Evolutionary conservation across 169 alveolate species (phyloP).

Genomic region (Babesia sp.): DNA sequence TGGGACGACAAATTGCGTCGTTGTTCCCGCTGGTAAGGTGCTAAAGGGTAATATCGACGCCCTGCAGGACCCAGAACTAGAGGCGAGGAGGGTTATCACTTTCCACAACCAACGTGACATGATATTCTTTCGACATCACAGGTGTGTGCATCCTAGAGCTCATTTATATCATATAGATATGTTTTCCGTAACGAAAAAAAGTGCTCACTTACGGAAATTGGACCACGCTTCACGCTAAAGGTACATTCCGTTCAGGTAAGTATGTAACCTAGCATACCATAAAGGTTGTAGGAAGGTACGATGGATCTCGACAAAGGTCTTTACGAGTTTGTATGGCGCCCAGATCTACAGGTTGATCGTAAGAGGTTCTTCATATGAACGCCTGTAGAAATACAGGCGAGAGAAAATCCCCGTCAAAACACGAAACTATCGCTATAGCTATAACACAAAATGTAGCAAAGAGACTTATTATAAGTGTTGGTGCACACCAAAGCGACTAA

Average conservation of each 20-base stretch:
- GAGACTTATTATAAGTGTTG: too few relatives aligned
- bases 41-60: background rate
- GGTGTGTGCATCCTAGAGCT: conserved; percentile 77
- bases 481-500: too few relatives aligned
- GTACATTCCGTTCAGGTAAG: conserved; percentile 90
- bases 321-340: conserved; percentile 89
- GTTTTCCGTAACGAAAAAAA: conserved; percentile 78
- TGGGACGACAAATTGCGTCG: conserved; percentile 95
- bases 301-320: conserved; percentile 82
- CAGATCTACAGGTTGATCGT: conserved; percentile 91
- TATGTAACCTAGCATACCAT: background rate
- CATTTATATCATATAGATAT: conserved; percentile 52
- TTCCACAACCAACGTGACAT: conserved; percentile 98
- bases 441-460: too few relatives aligned
- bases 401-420: too few relatives aligned
- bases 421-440: too few relatives aligned
- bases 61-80: conserved; percentile 90
- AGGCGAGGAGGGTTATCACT: conserved; percentile 95
- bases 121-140: conserved; percentile 97
- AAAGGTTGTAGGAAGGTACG: conserved; percentile 77
- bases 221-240: conserved; percentile 98
- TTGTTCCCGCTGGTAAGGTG: conserved; percentile 87
- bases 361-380: conserved; percentile 83
- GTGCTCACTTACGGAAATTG: conserved; percentile 95
- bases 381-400: too few relatives aligned